Evolutionary conservation across 2,329 filamentous ascomycete genomes (phyloP), one percentile per base, ranked within the genome.

Genomic region (Ciborinia camelliae): DNA sequence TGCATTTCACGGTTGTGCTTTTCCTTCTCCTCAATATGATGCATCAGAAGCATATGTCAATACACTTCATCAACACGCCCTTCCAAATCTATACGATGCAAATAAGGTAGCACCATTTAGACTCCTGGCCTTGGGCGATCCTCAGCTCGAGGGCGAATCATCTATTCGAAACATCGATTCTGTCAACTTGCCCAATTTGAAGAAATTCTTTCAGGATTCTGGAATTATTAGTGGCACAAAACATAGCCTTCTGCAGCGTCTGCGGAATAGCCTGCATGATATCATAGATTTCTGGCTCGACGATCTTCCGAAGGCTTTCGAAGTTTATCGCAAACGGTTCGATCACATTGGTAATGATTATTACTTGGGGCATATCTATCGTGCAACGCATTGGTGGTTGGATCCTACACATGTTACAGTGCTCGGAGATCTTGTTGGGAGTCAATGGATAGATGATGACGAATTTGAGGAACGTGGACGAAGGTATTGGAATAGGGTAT

Each of bases 261-360:
- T 85, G 2, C 81, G 82, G 43, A 79, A 81, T 72, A 78, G 79
- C 54, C 74, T 84, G 14, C 86, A 89, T 75, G 85, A 88, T 67
- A 66, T 84, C 0, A 77, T 88, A 63, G 86, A 89, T 69, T 77
- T 91, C 41, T 80, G 82, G 68, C 80, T 85, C 66, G 82, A 88
- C 65, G 92, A 97, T 75, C 78, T 92, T 2, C 87, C 86, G 8
- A 83, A 85, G 69, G 81, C 87, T 23, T 70, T 93, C 58, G 81
- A 87, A 70, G 88, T 87, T 1, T 79, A 83, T 59, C 85, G 91
- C 69, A 99, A 99, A 79, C 84, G 85, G 23, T 76, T 99, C 70
- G 95, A 99, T 76, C 84, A 97, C 2, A 85, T 92, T 73, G 95
- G 95, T 4, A 99, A 99, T 77, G 95, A 99, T 77, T 91, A 87